A percentile compares a stretch with the other conserved stretches of the same genome.
phyloP scores from a whole-genome alignment of 371 early-diverging fungal genomes.

The Umbelopsis sp. region DNA sequence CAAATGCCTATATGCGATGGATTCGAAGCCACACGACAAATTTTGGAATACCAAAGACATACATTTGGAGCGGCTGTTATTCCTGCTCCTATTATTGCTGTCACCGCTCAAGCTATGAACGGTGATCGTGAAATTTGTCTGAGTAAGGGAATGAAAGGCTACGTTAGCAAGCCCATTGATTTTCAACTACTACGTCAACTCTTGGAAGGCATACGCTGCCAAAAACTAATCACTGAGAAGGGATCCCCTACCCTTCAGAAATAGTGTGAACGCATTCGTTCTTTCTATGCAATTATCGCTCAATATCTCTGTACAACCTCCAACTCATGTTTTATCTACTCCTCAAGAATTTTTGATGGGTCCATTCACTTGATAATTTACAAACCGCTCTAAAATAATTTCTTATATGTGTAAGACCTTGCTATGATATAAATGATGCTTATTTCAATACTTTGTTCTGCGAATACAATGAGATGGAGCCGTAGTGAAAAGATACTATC shows the following conservation, averaged over 20 bases:
- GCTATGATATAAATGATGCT: no score
- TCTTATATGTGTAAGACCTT: background rate
- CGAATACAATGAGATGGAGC: no score
- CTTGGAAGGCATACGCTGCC: conserved; percentile 22
- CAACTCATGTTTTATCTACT: background rate
- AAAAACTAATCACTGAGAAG: background rate
- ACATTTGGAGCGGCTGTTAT: conserved; percentile 23
- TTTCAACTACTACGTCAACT: conserved; percentile 33
- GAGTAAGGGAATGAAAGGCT: conserved; percentile 45
- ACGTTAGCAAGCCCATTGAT: conserved; percentile 42
- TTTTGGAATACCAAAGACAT: conserved; percentile 28
- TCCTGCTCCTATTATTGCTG: conserved; percentile 32
- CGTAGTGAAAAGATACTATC: no score
- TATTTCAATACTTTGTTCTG: no score
- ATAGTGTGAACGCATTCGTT: background rate
- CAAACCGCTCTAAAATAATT: no score
- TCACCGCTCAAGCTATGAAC: conserved; percentile 45
- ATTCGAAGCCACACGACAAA: conserved; percentile 39
- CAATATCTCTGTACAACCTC: background rate
- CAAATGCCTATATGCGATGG: conserved; percentile 60
- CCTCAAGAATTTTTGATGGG: background rate
- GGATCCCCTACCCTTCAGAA: background rate
- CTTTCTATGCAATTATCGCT: no score
- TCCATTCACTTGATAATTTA: no score
- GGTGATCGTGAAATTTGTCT: conserved; percentile 43